These are phyloP conservation scores for Calocera viscosa DNA, from an alignment of 768 basidiomycete species.

Conservation along the genomic window DNA sequence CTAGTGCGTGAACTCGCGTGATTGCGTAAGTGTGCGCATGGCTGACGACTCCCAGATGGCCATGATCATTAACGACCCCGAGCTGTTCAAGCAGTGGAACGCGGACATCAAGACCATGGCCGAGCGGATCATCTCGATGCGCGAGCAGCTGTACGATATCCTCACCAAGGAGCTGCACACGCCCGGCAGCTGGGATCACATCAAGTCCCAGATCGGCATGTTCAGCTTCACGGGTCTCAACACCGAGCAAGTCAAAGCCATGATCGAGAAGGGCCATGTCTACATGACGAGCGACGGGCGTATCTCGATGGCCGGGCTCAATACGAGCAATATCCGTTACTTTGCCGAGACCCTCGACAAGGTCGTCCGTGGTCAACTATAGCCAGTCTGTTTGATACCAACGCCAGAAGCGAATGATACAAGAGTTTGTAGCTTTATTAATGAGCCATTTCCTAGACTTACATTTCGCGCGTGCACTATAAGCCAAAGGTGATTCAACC, in stretches of 20 bases:
- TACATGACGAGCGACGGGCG: slow-evolving; percentile 80
- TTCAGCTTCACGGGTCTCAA: slow-evolving; percentile 87
- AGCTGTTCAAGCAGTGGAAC: slow-evolving; percentile 79
- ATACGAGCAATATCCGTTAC: slow-evolving; percentile 61
- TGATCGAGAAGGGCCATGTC: slow-evolving; percentile 63
- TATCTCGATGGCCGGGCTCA: slow-evolving; percentile 91
- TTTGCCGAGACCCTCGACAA: slow-evolving; percentile 60
- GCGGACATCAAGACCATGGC: slow-evolving; percentile 86
- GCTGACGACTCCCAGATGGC: slow-evolving; percentile 39
- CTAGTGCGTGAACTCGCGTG: slow-evolving; percentile 42
- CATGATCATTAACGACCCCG: slow-evolving; percentile 63
- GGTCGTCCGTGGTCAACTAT: slow-evolving; percentile 43
- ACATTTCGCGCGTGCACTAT: neutral
- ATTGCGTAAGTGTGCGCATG: neutral
- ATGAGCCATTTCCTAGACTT: neutral
- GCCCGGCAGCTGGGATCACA: slow-evolving; percentile 93
- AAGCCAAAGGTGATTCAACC: neutral
- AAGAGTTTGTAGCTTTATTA: slow-evolving; percentile 6
- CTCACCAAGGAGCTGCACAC: slow-evolving; percentile 70
- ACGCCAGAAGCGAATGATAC: neutral
- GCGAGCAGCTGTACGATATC: slow-evolving; percentile 58
- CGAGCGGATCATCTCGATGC: slow-evolving; percentile 83
- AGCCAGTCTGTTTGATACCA: slow-evolving; percentile 4
- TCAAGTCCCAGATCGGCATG: slow-evolving; percentile 93
- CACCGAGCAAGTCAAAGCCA: slow-evolving; percentile 46